These are phyloP conservation scores for Centaurea solstitialis DNA, from an alignment of 129 eudicot species.

Conservation along the genomic window DNA sequence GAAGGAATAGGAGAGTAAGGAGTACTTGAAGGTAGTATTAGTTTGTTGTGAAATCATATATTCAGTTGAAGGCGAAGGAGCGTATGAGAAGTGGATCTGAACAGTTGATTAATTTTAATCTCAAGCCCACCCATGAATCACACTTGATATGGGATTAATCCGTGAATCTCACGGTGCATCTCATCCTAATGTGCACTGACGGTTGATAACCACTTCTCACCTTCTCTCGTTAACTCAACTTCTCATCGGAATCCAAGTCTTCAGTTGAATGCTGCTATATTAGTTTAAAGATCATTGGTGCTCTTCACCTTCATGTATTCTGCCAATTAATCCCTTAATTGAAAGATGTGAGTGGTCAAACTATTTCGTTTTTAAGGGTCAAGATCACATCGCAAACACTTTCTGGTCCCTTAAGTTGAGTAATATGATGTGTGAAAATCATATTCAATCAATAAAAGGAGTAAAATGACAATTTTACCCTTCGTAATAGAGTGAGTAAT, in stretches of 20 bases:
- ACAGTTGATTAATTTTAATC: too few relatives aligned
- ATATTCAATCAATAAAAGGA: not conserved
- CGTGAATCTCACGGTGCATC: too few relatives aligned
- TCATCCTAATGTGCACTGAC: too few relatives aligned
- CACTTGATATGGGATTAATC: too few relatives aligned
- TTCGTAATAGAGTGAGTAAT: not conserved
- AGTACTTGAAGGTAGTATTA: not conserved
- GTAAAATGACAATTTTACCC: not conserved
- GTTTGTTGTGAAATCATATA: not conserved
- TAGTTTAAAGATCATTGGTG: too few relatives aligned
- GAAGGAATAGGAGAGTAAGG: not conserved
- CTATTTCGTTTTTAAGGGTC: not conserved
- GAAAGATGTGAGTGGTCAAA: slow-evolving; percentile 44
- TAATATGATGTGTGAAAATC: not conserved
- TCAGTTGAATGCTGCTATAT: not conserved
- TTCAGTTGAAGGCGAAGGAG: too few relatives aligned
- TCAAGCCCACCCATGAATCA: too few relatives aligned
- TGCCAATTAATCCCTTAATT: slow-evolving; percentile 48
- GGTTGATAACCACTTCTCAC: too few relatives aligned
- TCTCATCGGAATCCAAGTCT: too few relatives aligned
- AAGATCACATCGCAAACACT: not conserved
- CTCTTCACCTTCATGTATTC: slow-evolving; percentile 47
- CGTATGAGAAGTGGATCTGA: too few relatives aligned
- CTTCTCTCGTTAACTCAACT: too few relatives aligned
- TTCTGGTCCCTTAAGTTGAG: not conserved